Conservation (phyloP, 2,329 filamentous ascomycete genomes). For the Aspergillus glaucus region DNA sequence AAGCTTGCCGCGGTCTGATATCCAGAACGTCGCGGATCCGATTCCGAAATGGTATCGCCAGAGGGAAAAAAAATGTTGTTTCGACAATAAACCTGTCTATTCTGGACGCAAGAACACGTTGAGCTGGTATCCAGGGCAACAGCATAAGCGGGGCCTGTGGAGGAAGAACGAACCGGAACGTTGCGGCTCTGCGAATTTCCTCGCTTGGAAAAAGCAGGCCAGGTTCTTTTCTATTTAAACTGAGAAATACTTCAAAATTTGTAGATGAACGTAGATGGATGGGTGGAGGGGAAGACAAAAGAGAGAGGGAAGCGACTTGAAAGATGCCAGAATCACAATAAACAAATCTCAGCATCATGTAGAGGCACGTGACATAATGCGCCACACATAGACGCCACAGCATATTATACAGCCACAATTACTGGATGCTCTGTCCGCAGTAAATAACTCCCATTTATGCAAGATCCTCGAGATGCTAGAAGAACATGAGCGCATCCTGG, state of each 20-base stretch:
- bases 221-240: no score
- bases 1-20: not conserved
- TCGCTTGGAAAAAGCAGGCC: no score
- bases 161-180: not conserved
- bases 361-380: no score
- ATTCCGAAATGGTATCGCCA: not conserved
- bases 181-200: not conserved
- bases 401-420: no score
- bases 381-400: no score
- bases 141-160: constrained; percentile 13
- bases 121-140: constrained; percentile 36
- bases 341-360: no score
- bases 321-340: no score
- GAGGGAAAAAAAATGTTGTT: not conserved
- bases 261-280: no score
- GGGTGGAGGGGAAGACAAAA: no score
- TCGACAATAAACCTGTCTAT: not conserved
- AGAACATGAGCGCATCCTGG: not conserved
- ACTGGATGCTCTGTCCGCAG: no score
- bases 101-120: constrained; percentile 6
- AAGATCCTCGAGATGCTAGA: not conserved
- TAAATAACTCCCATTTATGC: not conserved
- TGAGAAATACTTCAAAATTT: no score
- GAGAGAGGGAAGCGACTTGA: no score
- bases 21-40: not conserved